Percentiles rank a stretch among this genome's conserved stretches.
These are phyloP conservation scores for Fusarium nodosum DNA, from an alignment of 2,329 filamentous ascomycete genomes.

Conservation along the genomic window DNA sequence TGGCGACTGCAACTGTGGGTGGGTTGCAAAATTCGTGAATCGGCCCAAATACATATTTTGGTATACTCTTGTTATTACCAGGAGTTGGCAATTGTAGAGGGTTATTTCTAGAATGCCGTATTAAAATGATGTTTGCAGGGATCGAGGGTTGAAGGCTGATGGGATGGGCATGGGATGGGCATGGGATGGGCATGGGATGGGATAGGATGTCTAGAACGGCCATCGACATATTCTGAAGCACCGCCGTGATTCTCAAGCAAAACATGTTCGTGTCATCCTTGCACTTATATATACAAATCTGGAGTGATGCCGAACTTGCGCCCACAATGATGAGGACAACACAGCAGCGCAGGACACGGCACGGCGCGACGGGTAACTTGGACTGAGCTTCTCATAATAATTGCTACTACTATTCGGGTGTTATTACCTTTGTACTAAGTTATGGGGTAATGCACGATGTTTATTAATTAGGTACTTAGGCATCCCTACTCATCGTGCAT, in stretches of 20 bases:
- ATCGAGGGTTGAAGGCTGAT: slow-evolving; percentile 41
- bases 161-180: slow-evolving; percentile 43
- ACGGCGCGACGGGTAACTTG: slow-evolving; percentile 24
- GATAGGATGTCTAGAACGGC: background rate
- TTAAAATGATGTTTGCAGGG: slow-evolving; percentile 29
- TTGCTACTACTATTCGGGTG: slow-evolving; percentile 13
- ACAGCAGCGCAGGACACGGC: slow-evolving; percentile 20
- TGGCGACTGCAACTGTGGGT: slow-evolving; percentile 1
- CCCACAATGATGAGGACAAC: background rate
- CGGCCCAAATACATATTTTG: slow-evolving; percentile 4
- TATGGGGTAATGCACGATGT: slow-evolving; percentile 5
- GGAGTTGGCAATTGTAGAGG: slow-evolving; percentile 6
- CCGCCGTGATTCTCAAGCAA: slow-evolving; percentile 35
- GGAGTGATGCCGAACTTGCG: slow-evolving; percentile 21
- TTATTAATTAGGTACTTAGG: slow-evolving; percentile 4
- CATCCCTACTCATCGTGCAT: background rate
- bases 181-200: slow-evolving; percentile 42
- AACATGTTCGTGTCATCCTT: slow-evolving; percentile 16
- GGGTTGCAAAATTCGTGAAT: slow-evolving; percentile 35
- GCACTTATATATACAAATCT: slow-evolving; percentile 3
- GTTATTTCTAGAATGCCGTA: slow-evolving; percentile 4
- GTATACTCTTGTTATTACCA: slow-evolving; percentile 10
- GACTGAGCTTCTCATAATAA: slow-evolving; percentile 15
- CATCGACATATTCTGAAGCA: slow-evolving; percentile 46
- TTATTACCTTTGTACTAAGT: slow-evolving; percentile 1